Evolutionary conservation across 768 basidiomycete species (phyloP).

Genomic region (Podaxis sp.): DNA sequence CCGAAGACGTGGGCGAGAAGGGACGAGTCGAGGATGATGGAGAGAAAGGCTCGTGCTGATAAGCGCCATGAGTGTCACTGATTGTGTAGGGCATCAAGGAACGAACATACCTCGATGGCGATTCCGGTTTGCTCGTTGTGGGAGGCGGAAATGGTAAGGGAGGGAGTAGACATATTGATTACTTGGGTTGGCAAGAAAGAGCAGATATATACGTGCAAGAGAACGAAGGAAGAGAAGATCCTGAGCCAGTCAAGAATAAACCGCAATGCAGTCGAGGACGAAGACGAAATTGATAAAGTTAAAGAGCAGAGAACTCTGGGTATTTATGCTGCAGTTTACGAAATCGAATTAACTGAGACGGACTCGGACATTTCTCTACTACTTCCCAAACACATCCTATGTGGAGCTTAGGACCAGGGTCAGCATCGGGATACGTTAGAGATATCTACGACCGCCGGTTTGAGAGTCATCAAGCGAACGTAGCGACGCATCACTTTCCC

Average conservation of each 20-base stretch:
- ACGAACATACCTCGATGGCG: slow-evolving; percentile 7
- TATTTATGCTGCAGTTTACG: neutral
- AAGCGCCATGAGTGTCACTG: neutral
- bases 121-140: neutral
- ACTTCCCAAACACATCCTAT: neutral
- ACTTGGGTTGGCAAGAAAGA: neutral
- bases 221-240: neutral
- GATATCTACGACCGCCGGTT: neutral
- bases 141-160: neutral
- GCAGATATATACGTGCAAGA: neutral
- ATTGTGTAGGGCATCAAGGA: neutral
- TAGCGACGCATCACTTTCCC: too few species aligned
- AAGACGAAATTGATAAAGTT: neutral
- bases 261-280: neutral
- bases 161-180: neutral
- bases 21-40: slow-evolving; percentile 3
- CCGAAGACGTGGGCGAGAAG: neutral
- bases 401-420: neutral
- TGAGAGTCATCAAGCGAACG: neutral
- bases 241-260: neutral
- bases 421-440: neutral
- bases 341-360: neutral
- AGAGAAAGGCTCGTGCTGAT: slow-evolving; percentile 2
- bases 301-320: neutral
- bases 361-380: neutral